Conservation (phyloP, 306 rosid species). For the Malus sylvestris region DNA sequence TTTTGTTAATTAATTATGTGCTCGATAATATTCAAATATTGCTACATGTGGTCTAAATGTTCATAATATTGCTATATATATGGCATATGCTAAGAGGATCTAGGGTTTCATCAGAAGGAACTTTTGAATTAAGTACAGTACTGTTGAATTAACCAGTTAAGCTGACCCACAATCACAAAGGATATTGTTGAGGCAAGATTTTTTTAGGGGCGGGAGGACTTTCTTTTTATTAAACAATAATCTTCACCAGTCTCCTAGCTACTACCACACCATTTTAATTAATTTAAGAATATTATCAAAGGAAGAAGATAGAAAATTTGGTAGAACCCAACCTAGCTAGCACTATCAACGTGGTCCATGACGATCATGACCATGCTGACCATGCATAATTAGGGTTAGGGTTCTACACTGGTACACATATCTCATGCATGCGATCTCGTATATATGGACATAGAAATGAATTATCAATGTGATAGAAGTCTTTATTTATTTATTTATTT, state of each 20-base stretch:
- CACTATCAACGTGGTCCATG: not conserved
- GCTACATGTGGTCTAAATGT: not conserved
- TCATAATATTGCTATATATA: not conserved
- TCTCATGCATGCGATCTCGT: not conserved
- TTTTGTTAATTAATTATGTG: not conserved
- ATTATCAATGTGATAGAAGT: not conserved
- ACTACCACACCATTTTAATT: not conserved
- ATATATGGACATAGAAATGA: not conserved
- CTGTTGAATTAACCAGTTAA: not conserved
- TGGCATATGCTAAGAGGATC: not conserved
- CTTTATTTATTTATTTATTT: accelerated
- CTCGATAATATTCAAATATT: not conserved
- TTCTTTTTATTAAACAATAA: not conserved
- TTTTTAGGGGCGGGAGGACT: not conserved
- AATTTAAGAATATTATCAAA: not conserved
- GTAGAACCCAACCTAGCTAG: not conserved
- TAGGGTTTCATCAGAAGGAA: not conserved
- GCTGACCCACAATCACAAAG: not conserved
- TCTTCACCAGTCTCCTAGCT: not conserved
- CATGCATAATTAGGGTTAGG: not conserved
- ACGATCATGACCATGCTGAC: not conserved
- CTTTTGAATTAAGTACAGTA: not conserved
- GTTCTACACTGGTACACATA: not conserved
- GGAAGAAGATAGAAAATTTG: not conserved
- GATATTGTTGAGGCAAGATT: not conserved